A percentile compares a stretch with the other conserved stretches of the same genome.
Evolutionary conservation across 2,329 filamentous ascomycete species (phyloP).

Genomic region (Verticillium zaregamsianum): DNA sequence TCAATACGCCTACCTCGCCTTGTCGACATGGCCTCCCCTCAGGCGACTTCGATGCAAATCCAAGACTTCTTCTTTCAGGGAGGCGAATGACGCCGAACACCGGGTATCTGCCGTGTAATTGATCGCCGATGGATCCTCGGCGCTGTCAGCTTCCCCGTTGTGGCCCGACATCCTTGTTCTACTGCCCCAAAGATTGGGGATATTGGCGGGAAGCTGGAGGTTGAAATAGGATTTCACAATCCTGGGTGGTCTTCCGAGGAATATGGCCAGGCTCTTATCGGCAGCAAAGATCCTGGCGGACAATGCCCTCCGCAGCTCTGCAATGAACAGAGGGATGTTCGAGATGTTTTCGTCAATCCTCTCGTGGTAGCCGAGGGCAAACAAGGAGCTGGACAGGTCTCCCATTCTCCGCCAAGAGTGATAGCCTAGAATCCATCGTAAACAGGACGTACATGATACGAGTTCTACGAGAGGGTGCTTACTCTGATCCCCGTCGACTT

Average conservation of each 20-base stretch:
- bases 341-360: slow-evolving; percentile 16
- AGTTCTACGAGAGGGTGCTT: slow-evolving; percentile 9
- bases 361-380: slow-evolving; percentile 43
- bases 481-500: slow-evolving; percentile 40
- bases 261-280: slow-evolving; percentile 43
- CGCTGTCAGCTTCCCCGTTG: no score
- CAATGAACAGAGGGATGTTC: slow-evolving; percentile 31
- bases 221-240: slow-evolving; percentile 37
- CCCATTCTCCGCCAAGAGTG: slow-evolving; percentile 41
- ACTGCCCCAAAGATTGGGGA: not conserved
- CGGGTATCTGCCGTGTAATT: slow-evolving; percentile 8
- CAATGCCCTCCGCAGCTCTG: slow-evolving; percentile 31
- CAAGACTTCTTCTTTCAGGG: slow-evolving; percentile 13
- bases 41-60: slow-evolving; percentile 2
- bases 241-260: slow-evolving; percentile 44
- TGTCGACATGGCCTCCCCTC: not conserved
- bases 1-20: not conserved
- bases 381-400: slow-evolving; percentile 39
- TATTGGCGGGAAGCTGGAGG: slow-evolving; percentile 18
- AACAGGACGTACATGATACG: not conserved
- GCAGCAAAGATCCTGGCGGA: slow-evolving; percentile 39
- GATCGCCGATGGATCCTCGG: not conserved
- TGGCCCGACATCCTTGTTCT: no score
- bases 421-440: slow-evolving; percentile 29
- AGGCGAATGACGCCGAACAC: slow-evolving; percentile 8